Evolutionary conservation across 768 basidiomycete genomes (phyloP).

Genomic region (Kwoniella newhampshirensis): DNA sequence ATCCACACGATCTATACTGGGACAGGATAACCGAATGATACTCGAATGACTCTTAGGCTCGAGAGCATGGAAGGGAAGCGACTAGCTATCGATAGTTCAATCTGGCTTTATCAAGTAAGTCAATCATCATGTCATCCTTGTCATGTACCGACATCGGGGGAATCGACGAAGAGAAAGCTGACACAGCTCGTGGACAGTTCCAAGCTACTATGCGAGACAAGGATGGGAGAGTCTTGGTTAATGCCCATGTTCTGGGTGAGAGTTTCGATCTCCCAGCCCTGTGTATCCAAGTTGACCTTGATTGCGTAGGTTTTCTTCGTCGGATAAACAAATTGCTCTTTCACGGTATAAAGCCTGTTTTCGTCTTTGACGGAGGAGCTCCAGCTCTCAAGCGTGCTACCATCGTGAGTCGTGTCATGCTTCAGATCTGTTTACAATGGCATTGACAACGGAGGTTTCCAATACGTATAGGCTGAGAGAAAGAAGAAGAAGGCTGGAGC

Average conservation of each 20-base stretch:
- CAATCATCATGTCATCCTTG: not conserved
- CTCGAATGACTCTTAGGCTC: conserved; percentile 59
- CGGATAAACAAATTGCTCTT: conserved; percentile 92
- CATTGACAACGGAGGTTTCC: too few species aligned
- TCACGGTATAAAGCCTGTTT: conserved; percentile 97
- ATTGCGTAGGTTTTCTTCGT: conserved; percentile 54
- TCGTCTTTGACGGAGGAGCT: conserved; percentile 97
- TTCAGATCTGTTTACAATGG: not conserved
- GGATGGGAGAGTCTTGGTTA: conserved; percentile 82
- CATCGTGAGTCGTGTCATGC: conserved; percentile 61
- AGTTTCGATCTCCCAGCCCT: not conserved
- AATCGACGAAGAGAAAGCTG: not conserved
- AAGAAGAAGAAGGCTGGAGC: conserved; percentile 90
- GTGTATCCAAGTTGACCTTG: not conserved
- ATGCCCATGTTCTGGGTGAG: conserved; percentile 88
- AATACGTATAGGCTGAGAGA: conserved; percentile 79
- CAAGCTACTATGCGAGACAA: conserved; percentile 99
- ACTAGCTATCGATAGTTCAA: conserved; percentile 96
- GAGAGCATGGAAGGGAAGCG: conserved; percentile 93
- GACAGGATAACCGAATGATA: not conserved
- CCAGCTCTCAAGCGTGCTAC: conserved; percentile 84
- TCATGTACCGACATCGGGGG: too few species aligned
- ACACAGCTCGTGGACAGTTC: conserved; percentile 56
- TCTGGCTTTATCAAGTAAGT: conserved; percentile 88
- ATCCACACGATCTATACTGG: not conserved